phyloP scores from a whole-genome alignment of 176 grass and related monocot species.

The Melocanna baccifera region DNA sequence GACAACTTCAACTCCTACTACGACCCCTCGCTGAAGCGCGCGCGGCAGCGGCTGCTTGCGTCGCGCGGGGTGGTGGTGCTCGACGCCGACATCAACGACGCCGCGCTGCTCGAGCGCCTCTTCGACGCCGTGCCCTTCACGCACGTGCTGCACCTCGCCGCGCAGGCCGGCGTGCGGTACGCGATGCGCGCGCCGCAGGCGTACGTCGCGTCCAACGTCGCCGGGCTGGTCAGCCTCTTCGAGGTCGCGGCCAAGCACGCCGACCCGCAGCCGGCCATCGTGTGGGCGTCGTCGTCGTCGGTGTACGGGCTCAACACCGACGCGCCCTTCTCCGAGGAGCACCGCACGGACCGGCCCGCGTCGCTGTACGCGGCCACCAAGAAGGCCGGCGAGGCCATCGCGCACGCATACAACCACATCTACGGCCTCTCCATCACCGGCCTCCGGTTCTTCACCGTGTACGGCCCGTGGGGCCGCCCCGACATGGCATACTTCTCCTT shows the following conservation, averaged over 20 bases:
- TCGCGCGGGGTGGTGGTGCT: constrained; percentile 58
- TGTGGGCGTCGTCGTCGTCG: constrained; percentile 94
- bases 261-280: constrained; percentile 84
- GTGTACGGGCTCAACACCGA: constrained; percentile 90
- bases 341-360: constrained; percentile 80
- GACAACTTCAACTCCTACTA: constrained; percentile 99
- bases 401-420: constrained; percentile 96
- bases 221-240: constrained; percentile 66
- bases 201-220: constrained; percentile 93
- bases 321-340: constrained; percentile 78
- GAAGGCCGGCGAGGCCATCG: constrained; percentile 97
- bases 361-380: constrained; percentile 98
- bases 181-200: constrained; percentile 78
- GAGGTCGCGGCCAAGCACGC: constrained; percentile 74
- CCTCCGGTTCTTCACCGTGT: constrained; percentile 94
- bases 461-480: constrained; percentile 95
- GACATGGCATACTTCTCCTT: constrained; percentile 99
- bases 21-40: constrained; percentile 74
- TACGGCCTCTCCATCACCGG: constrained; percentile 97
- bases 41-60: constrained; percentile 62
- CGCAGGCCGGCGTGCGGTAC: constrained; percentile 89
- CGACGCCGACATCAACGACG: constrained; percentile 83
- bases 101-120: constrained; percentile 47
- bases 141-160: constrained; percentile 93
- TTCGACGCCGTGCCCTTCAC: constrained; percentile 61